These are phyloP conservation scores for Yarrowia alimentaria DNA, from an alignment of 805 yeast genomes.

Conservation along the genomic window DNA sequence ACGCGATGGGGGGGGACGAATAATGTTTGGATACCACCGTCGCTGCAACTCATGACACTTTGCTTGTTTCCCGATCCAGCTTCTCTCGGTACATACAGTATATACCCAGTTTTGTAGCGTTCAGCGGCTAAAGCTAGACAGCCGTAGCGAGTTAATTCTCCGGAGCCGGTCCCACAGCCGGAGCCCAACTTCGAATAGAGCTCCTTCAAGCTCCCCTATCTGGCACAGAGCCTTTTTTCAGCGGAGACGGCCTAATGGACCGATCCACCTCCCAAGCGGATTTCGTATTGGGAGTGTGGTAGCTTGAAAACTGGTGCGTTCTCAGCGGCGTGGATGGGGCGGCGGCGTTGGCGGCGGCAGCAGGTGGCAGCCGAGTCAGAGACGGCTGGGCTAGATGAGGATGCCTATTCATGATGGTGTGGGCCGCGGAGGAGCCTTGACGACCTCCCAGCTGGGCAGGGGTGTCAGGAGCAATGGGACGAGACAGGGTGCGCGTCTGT, in stretches of 20 bases:
- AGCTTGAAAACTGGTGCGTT: constrained; percentile 12
- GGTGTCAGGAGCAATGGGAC: constrained; percentile 16
- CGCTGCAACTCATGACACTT: too few species aligned
- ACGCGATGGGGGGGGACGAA: too few species aligned
- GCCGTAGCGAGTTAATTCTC: too few species aligned
- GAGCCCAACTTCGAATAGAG: too few species aligned
- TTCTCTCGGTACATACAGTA: too few species aligned
- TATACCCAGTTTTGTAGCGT: too few species aligned
- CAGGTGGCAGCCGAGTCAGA: neutral
- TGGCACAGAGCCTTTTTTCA: neutral
- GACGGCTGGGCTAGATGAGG: neutral
- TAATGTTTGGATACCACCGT: too few species aligned
- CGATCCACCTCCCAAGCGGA: constrained; percentile 22
- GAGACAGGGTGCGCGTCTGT: neutral
- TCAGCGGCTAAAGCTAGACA: too few species aligned
- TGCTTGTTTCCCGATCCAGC: too few species aligned
- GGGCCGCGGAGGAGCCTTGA: neutral
- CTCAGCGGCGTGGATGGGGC: neutral
- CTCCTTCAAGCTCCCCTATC: too few species aligned
- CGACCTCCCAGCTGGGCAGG: constrained; percentile 1
- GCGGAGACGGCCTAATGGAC: constrained; percentile 9
- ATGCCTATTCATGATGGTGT: constrained; percentile 14
- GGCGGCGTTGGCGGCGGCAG: constrained; percentile 5
- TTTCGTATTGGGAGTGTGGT: constrained; percentile 12
- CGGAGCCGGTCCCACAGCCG: too few species aligned